Evolutionary conservation across 169 alveolate genomes (phyloP), one percentile per base, ranked within the genome.

Genomic region (Plasmodium gonderi): DNA sequence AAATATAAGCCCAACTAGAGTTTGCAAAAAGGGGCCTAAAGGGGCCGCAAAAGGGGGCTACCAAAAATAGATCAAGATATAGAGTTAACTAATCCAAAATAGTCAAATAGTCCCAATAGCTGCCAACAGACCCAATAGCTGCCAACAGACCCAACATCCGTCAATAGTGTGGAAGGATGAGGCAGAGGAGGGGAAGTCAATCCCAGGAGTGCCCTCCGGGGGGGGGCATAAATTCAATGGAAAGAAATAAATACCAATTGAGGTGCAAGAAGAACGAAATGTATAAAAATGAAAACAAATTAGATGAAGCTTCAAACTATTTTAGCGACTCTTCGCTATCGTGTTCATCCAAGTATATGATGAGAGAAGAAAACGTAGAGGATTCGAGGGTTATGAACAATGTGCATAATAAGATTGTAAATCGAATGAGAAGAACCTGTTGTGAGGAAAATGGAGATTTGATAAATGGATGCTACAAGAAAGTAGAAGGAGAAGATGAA

Each of bases 281-380:
- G 26, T 80, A 47, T 14, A 33, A 76, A 29, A n/a, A 74, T 64
- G 78, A 89, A 79, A 72, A 85, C 45, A 90, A 78, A 64, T 47
- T 75, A 11, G 76, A 51, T 40, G 47, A 8, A 11, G 36, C 12
- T 20, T 44, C 60, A 12, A 60, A 67, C 76, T 31, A 65, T 12
- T 9, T 4, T 17, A 69, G 36, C 9, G 90, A 87, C 8, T 60
- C 77, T n/a, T 79, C 90, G 6, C 33, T 79, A 20, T 64, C 90
- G 7, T 79, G 90, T 31, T 29, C 60, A 2, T 79, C 77, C 42
- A 36, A 54, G 36, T 60, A 79, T 36, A 79, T 60, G 78, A 40
- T 23, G 2, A 79, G 78, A 33, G 90, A 60, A 38, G 79, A 79
- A 78, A 78, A 49, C 12, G 42, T 26, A 47, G 23, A 47, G 5